phyloP scores from a whole-genome alignment of 1,284 basidiomycete species.

The Rhodotorula glutinis region DNA sequence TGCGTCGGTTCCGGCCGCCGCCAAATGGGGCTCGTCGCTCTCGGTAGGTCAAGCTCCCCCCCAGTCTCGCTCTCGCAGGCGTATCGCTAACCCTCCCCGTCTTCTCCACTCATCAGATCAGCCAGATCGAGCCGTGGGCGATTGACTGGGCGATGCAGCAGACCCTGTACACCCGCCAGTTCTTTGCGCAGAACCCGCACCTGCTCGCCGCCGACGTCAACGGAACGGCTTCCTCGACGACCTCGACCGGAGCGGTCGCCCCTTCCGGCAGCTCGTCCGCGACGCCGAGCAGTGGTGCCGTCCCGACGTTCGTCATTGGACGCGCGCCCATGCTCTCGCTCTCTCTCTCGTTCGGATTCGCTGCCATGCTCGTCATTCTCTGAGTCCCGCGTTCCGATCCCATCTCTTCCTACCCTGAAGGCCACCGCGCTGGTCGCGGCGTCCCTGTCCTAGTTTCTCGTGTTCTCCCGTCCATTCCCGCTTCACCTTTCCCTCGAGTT shows the following conservation, averaged over 20 bases:
- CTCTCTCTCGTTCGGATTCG: not conserved
- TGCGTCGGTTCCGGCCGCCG: constrained; percentile 2
- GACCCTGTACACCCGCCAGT: constrained; percentile 22
- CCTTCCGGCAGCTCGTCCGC: not conserved
- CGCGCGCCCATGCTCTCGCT: not conserved
- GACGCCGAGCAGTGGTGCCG: not conserved
- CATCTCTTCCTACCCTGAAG: no score
- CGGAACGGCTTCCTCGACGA: not conserved
- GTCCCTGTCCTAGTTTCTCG: not conserved
- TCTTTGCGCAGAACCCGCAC: constrained; percentile 15
- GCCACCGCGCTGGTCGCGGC: not conserved
- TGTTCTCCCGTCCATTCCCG: not conserved
- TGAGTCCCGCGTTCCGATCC: no score
- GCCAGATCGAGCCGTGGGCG: constrained; percentile 17
- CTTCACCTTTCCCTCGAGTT: not conserved
- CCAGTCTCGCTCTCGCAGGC: not conserved
- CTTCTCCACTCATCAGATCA: no score
- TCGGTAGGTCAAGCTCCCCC: constrained; percentile 5
- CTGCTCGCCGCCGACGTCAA: not conserved
- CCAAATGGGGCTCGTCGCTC: constrained; percentile 16
- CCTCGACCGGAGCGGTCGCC: not conserved
- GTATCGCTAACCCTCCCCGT: no score
- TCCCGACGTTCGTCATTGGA: not conserved
- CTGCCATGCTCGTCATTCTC: no score
- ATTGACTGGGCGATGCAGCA: constrained; percentile 10